Base-by-base conservation (phyloP, 1,284 basidiomycete genomes). In the Trametes pubescens region DNA sequence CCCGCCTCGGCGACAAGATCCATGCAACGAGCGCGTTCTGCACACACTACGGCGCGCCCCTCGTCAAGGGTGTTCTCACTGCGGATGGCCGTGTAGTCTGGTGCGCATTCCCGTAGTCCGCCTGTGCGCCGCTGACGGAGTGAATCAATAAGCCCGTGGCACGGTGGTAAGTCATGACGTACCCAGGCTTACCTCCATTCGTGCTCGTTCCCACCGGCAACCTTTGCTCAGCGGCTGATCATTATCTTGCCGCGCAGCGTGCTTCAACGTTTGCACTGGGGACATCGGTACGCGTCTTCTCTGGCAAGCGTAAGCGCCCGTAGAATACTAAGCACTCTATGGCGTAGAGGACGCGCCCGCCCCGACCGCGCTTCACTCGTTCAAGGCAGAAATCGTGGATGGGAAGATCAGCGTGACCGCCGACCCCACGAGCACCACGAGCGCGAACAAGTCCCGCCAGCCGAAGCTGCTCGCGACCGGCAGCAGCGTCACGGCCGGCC, bases 341-440 rank as follows among this genome's bases (percentile, higher is more conserved):
- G 89, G 94, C 46, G 35, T 70, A 90, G 95, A 98, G 83, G 95
- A 98, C 76, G 92, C 95, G 0, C 96, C 96, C 9, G 96, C 94
- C 11, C 90, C 95, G 22, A 84, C 89, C 73, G 88, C 91, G n/a
- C 77, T 98, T 51, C 92, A 95, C 77, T 89, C 87, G 2, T 97
- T 95, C 85, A 86, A 89, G 66, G 86, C 87, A 0, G 81, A 88
- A 64, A 81, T 93, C 37, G 80, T 84, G n/a, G 84, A 89, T 64
- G 90, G 89, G 51, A 90, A 94, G 76, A 92, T 98, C 57, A 82
- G 87, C 69, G 94, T 98, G 37, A 91, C 91, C 0, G 95, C 94
- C 8, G 84, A 91, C 64, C 80, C 86, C 11, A 78, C 84, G 29
- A 81, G 84, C 67, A 91, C 91, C n/a, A 78, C 87, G 65, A 91